Percentiles rank a stretch among this genome's conserved stretches.
Evolutionary conservation across 257 asterid species (phyloP).

Genomic region (Anisodus acutangulus): DNA sequence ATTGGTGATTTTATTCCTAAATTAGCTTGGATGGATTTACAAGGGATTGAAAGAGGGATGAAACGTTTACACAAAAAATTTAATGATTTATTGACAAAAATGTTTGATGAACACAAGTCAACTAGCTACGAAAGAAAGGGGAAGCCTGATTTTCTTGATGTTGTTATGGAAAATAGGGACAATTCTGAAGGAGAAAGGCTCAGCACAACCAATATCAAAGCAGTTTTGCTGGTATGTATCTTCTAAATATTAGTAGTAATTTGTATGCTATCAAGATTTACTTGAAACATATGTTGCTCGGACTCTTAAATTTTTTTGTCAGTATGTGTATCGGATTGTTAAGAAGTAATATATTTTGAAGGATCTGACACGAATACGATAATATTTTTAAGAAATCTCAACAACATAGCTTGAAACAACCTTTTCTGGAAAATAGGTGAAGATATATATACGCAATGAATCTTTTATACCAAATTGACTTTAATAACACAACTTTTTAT

Average conservation of each 20-base stretch:
- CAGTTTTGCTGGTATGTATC: slow-evolving; percentile 49
- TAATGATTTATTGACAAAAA: slow-evolving; percentile 43
- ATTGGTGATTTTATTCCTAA: slow-evolving; percentile 57
- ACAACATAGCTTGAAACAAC: too few species aligned
- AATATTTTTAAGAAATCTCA: too few species aligned
- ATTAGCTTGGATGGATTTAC: slow-evolving; percentile 60
- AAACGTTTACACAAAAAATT: slow-evolving; percentile 50
- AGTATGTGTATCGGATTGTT: too few species aligned
- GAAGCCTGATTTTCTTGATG: slow-evolving; percentile 54
- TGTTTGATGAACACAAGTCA: slow-evolving; percentile 52
- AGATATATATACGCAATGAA: too few species aligned
- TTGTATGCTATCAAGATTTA: neutral
- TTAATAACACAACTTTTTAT: too few species aligned
- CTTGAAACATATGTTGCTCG: neutral
- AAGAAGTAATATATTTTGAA: too few species aligned
- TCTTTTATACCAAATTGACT: too few species aligned
- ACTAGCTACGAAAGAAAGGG: slow-evolving; percentile 38
- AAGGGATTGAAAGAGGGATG: slow-evolving; percentile 56
- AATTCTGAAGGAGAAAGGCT: slow-evolving; percentile 45
- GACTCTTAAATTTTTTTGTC: too few species aligned
- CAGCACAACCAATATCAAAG: slow-evolving; percentile 49
- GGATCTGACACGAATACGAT: too few species aligned
- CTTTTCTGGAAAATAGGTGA: too few species aligned
- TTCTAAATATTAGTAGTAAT: neutral
- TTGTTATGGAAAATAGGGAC: slow-evolving; percentile 43